These are phyloP conservation scores for Fusarium sp. DNA, from an alignment of 2,329 filamentous ascomycete species.

Conservation along the genomic window DNA sequence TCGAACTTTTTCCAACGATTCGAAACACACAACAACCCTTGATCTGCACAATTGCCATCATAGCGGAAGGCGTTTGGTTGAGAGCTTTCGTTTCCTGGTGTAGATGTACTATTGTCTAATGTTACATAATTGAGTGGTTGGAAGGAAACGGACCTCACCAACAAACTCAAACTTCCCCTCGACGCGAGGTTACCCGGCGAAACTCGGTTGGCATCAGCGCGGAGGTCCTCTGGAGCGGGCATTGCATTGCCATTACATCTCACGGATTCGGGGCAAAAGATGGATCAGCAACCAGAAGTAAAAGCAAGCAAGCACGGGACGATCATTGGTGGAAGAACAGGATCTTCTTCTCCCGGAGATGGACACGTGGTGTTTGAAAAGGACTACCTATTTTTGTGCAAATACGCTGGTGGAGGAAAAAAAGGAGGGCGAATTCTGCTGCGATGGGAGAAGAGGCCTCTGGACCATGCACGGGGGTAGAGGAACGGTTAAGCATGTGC, in stretches of 20 bases:
- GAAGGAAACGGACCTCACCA: constrained; percentile 38
- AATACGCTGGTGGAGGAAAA: constrained; percentile 29
- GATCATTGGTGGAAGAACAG: constrained; percentile 35
- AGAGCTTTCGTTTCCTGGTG: constrained; percentile 60
- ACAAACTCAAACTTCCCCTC: constrained; percentile 38
- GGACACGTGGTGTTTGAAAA: constrained; percentile 19
- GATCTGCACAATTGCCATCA: constrained; percentile 57
- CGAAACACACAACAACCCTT: constrained; percentile 46
- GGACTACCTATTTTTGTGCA: constrained; percentile 23
- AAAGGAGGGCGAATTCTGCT: constrained; percentile 4
- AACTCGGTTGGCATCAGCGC: constrained; percentile 28
- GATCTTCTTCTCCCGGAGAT: constrained; percentile 39
- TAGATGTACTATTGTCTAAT: constrained; percentile 66
- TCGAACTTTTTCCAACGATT: constrained; percentile 44
- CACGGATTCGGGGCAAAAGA: constrained; percentile 49
- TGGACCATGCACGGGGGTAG: constrained; percentile 17
- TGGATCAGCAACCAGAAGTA: constrained; percentile 42
- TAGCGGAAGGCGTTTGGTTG: constrained; percentile 69
- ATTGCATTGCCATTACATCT: constrained; percentile 47
- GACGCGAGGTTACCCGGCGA: constrained; percentile 38
- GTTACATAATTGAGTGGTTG: constrained; percentile 57
- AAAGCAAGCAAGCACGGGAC: constrained; percentile 33
- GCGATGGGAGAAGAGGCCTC: constrained; percentile 5
- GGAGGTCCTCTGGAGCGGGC: constrained; percentile 43
- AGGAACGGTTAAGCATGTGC: constrained; percentile 13